Base-by-base conservation (phyloP, 2,329 filamentous ascomycete species). In the Nectriaceae sp. region DNA sequence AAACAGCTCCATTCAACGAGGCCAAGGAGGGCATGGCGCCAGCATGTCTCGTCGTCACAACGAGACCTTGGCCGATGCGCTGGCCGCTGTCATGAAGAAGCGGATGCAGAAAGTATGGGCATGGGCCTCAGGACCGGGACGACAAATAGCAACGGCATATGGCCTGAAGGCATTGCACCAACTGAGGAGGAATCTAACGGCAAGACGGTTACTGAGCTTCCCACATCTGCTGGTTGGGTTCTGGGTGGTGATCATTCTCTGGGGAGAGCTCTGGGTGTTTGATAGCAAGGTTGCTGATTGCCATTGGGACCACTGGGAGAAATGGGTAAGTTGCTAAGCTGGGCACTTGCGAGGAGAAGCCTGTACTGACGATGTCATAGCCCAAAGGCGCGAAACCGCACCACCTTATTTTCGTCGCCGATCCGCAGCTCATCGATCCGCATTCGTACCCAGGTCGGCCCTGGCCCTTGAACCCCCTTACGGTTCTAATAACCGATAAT, bases 361-460 rank as follows among this genome's bases (percentile, higher is more conserved):
- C 15, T 31, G 26, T 31, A 8, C 26, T 31, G 26, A 31, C 26
- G 15, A 15, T 31, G 26, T 31, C 26, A 31, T 64, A 96, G 94
- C 90, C 91, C 44, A 71, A 80, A 61, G 84, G 79, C 58, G 87
- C 92, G 42, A 83, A 80, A 26, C 94, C 94, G 21, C 92, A 97
- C 68, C 89, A 86, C 65, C 79, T 96, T 58, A 78, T 90, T 59
- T 85, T 97, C 65, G 78, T 97, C 57, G 90, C 92, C 52, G 92
- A 97, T 65, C 92, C 92, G 37, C 92, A 97, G 68, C 80, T 97
- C 49, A 90, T 94, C 63, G 92, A 97, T 69, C 89, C 91, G 46
- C 90, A 97, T 69, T 95, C 91, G n/a, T 97, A 97, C 63, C 90
- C 91, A 3, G 90, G 88, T 59, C 85, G 92, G 20, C 80, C 81